Percentiles rank a stretch among this genome's conserved stretches.
Evolutionary conservation across 805 yeast genomes (phyloP).

Genomic region (Komagataella pseudopastoris): DNA sequence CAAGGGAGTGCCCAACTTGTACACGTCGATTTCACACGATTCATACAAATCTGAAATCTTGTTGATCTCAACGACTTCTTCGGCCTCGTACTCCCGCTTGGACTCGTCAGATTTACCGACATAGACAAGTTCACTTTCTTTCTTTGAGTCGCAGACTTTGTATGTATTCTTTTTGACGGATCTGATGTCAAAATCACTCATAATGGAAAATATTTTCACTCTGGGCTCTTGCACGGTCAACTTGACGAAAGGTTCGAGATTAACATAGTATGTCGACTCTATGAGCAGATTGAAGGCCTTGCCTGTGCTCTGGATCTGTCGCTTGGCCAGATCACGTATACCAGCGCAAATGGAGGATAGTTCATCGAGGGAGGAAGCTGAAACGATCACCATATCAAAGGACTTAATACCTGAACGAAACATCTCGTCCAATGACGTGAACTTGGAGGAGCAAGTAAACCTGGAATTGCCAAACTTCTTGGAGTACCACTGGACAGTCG

Average conservation of each 20-base stretch:
- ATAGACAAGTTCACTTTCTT: slow-evolving; percentile 32
- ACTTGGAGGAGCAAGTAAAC: slow-evolving; percentile 10
- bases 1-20: slow-evolving; percentile 34
- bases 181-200: slow-evolving; percentile 50
- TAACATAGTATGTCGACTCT: slow-evolving; percentile 62
- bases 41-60: slow-evolving; percentile 23
- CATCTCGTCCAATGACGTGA: slow-evolving; percentile 13
- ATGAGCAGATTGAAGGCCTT: slow-evolving; percentile 39
- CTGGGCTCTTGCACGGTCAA: slow-evolving; percentile 20
- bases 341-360: slow-evolving; percentile 26
- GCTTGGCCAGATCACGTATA: slow-evolving; percentile 21
- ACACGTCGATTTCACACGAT: slow-evolving; percentile 26
- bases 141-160: slow-evolving; percentile 21
- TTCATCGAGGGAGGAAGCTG: slow-evolving; percentile 38
- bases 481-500: slow-evolving; percentile 17
- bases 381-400: slow-evolving; percentile 31
- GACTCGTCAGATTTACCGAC: slow-evolving; percentile 25
- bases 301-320: slow-evolving; percentile 7
- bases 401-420: slow-evolving; percentile 1
- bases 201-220: slow-evolving; percentile 36
- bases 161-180: slow-evolving; percentile 18
- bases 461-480: slow-evolving; percentile 18
- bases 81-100: slow-evolving; percentile 19
- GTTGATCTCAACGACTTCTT: slow-evolving; percentile 24
- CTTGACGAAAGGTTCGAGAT: slow-evolving; percentile 55